Evolutionary conservation across 345 rosid species (phyloP).

Genomic region (Salix exigua): DNA sequence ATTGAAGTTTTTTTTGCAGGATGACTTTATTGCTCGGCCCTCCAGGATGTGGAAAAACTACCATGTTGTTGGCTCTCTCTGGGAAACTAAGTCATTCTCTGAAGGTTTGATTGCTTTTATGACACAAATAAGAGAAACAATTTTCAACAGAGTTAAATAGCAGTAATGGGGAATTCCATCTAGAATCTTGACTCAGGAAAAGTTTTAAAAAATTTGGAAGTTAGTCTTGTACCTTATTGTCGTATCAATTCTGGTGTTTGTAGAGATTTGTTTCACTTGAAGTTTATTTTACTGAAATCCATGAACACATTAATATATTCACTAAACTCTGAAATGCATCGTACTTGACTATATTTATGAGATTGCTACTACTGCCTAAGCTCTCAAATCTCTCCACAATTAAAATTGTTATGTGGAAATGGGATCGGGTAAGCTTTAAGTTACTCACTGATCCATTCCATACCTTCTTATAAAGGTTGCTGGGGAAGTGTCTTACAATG

Average conservation of each 20-base stretch:
- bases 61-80: slow-evolving; percentile 60
- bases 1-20: slow-evolving; percentile 25
- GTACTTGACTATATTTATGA: no score
- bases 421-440: background rate
- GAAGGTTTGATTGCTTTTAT: slow-evolving; percentile 32
- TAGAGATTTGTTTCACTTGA: no score
- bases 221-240: no score
- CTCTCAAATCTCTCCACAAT: no score
- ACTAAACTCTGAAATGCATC: no score
- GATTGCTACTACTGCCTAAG: no score
- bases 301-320: no score
- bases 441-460: background rate
- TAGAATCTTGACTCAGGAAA: no score
- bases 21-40: slow-evolving; percentile 75
- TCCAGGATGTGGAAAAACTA: slow-evolving; percentile 78
- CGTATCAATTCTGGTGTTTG: no score
- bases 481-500: slow-evolving; percentile 38
- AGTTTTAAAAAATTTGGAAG: no score
- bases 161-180: background rate
- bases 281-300: no score
- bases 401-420: no score
- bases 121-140: background rate
- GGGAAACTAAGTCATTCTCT: slow-evolving; percentile 52
- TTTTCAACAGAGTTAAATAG: background rate
- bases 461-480: slow-evolving; percentile 15